A percentile compares a stretch with the other conserved stretches of the same genome.
These are phyloP conservation scores for Fraxinus dipetala DNA, from an alignment of 305 asterid species.

Conservation along the genomic window DNA sequence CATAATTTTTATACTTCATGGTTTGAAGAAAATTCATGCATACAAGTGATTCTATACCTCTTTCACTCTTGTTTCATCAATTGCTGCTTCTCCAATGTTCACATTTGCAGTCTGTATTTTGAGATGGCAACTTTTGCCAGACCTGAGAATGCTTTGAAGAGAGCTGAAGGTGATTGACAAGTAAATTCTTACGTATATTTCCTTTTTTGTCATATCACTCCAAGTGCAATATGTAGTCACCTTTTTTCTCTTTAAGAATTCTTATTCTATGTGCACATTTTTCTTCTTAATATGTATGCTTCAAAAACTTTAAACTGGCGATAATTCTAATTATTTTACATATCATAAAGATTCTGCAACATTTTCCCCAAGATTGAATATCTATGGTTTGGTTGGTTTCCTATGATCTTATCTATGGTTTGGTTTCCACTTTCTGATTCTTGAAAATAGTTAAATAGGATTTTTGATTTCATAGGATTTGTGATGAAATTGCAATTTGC, in stretches of 20 bases:
- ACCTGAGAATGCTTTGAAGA: conserved; percentile 95
- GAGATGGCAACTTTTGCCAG: conserved; percentile 77
- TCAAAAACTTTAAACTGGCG: not conserved
- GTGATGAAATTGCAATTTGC: too few relatives aligned
- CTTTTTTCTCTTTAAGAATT: not conserved
- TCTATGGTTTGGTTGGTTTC: not conserved
- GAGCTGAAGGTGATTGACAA: conserved; percentile 71
- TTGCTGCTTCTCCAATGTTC: not conserved
- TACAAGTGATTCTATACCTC: too few relatives aligned
- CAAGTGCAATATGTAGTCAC: not conserved
- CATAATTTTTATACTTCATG: not conserved
- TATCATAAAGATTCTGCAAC: not conserved
- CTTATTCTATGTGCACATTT: not conserved
- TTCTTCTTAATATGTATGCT: not conserved
- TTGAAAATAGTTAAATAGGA: too few relatives aligned
- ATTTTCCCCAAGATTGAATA: not conserved
- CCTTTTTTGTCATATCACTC: not conserved
- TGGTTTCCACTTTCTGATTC: too few relatives aligned
- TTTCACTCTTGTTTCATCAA: not conserved
- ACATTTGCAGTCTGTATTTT: not conserved
- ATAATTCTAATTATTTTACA: not conserved
- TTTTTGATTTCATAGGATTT: too few relatives aligned
- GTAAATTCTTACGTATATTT: not conserved
- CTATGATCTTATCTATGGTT: too few relatives aligned
- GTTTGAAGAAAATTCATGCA: not conserved